A percentile compares a stretch with the other conserved stretches of the same genome.
These are phyloP conservation scores for Dactylellina leptospora DNA, from an alignment of 2,329 filamentous ascomycete genomes.

Conservation along the genomic window DNA sequence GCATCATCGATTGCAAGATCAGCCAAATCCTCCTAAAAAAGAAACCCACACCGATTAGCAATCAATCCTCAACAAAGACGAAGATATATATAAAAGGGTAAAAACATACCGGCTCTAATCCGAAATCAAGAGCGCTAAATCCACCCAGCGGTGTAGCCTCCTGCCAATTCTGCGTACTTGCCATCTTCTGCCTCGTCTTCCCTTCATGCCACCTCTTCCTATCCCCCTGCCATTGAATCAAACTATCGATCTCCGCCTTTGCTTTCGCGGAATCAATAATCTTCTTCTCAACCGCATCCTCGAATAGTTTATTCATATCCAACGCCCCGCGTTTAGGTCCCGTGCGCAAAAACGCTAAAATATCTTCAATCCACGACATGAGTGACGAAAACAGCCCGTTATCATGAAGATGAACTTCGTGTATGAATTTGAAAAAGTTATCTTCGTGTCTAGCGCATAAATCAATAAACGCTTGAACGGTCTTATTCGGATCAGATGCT, in stretches of 20 bases:
- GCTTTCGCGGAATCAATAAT: conserved; percentile 76
- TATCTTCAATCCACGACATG: conserved; percentile 97
- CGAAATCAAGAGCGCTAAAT: conserved; percentile 87
- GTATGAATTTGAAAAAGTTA: conserved; percentile 98
- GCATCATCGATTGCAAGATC: conserved; percentile 84
- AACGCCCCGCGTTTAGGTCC: conserved; percentile 85
- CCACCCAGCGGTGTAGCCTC: conserved; percentile 66
- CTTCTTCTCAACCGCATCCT: conserved; percentile 75
- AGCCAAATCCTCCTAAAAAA: conserved; percentile 73
- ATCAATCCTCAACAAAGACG: conserved; percentile 41
- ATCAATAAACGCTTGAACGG: conserved; percentile 97
- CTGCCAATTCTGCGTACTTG: conserved; percentile 73
- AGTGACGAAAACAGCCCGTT: conserved; percentile 95
- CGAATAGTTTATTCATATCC: conserved; percentile 93
- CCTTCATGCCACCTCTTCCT: conserved; percentile 98
- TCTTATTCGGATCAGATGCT: conserved; percentile 95
- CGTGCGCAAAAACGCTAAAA: conserved; percentile 88
- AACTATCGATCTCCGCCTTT: conserved; percentile 79
- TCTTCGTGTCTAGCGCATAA: conserved; percentile 93
- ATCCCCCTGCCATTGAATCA: conserved; percentile 93
- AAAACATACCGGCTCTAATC: conserved; percentile 74
- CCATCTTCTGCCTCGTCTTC: conserved; percentile 99
- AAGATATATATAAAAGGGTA: conserved; percentile 15
- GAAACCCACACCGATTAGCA: conserved; percentile 37
- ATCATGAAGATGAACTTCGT: conserved; percentile 96